These are phyloP conservation scores for Ogataea nakhonphanomensis DNA, from an alignment of 805 yeast species.

Conservation along the genomic window DNA sequence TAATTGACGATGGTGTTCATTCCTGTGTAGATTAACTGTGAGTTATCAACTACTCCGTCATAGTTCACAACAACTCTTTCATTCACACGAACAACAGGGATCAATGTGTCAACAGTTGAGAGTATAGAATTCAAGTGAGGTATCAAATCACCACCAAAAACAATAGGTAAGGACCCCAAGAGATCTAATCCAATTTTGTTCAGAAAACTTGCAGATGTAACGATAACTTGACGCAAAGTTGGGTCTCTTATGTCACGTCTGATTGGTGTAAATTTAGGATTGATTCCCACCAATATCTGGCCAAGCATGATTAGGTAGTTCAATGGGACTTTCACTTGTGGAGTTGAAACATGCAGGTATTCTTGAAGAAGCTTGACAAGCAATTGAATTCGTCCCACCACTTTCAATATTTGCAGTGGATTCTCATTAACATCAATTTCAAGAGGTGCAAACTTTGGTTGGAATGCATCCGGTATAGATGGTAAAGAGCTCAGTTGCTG, in stretches of 20 bases:
- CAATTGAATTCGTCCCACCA: constrained; percentile 49
- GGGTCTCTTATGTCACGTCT: constrained; percentile 58
- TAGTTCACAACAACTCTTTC: constrained; percentile 40
- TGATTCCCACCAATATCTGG: constrained; percentile 55
- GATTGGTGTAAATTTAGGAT: constrained; percentile 51
- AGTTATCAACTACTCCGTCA: constrained; percentile 29
- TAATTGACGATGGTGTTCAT: constrained; percentile 28
- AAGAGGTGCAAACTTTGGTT: constrained; percentile 44
- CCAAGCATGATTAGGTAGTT: constrained; percentile 51
- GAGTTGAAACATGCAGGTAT: constrained; percentile 51
- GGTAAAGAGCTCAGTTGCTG: constrained; percentile 42
- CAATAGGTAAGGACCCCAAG: constrained; percentile 34
- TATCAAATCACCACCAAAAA: constrained; percentile 35
- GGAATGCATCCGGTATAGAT: constrained; percentile 23
- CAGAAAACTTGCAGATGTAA: constrained; percentile 39
- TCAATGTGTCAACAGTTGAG: constrained; percentile 51
- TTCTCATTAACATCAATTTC: constrained; percentile 53
- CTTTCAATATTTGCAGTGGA: constrained; percentile 47
- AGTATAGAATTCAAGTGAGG: constrained; percentile 51
- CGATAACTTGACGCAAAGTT: constrained; percentile 42
- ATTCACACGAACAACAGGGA: constrained; percentile 48
- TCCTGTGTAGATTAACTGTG: constrained; percentile 31
- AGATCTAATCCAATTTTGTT: constrained; percentile 45
- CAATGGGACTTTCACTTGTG: constrained; percentile 52
- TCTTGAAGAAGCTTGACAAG: constrained; percentile 44